Conservation (phyloP, 2,329 filamentous ascomycete genomes). For the Exophiala viscosa region DNA sequence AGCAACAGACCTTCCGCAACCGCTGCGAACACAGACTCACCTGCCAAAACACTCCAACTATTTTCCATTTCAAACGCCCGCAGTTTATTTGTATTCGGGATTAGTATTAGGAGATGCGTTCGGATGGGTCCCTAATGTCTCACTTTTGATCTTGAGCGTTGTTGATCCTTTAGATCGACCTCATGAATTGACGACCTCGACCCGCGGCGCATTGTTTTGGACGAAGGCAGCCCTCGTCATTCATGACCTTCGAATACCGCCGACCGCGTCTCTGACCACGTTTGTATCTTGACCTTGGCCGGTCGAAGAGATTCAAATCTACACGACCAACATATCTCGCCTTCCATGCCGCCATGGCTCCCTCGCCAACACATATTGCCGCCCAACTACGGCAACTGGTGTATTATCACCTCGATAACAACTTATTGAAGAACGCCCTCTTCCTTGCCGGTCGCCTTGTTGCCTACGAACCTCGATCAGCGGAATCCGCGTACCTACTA, state of each 20-base stretch:
- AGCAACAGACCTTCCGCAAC: not conserved
- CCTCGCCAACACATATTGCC: conserved; percentile 51
- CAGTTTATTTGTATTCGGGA: conserved; percentile 9
- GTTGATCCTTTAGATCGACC: not conserved
- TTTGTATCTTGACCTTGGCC: not conserved
- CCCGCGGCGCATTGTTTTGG: conserved; percentile 19
- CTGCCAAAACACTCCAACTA: conserved; percentile 13
- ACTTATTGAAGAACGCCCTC: conserved; percentile 81
- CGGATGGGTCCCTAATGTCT: not conserved
- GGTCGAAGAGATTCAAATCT: not conserved
- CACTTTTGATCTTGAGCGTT: not conserved
- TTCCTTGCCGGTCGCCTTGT: conserved; percentile 86
- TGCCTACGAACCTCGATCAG: conserved; percentile 75
- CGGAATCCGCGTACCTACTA: conserved; percentile 77
- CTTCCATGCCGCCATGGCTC: conserved; percentile 48
- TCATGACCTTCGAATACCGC: conserved; percentile 8
- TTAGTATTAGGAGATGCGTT: not conserved
- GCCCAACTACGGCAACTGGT: conserved; percentile 62
- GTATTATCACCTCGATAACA: conserved; percentile 80
- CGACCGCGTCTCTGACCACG: conserved; percentile 6
- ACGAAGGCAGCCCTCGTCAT: not conserved
- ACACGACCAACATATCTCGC: not conserved
- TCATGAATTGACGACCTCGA: conserved; percentile 13
- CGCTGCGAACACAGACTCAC: conserved; percentile 3
- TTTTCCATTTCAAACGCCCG: conserved; percentile 5